Conservation (phyloP, 441 rosid species). For the Syzygium malaccense region DNA sequence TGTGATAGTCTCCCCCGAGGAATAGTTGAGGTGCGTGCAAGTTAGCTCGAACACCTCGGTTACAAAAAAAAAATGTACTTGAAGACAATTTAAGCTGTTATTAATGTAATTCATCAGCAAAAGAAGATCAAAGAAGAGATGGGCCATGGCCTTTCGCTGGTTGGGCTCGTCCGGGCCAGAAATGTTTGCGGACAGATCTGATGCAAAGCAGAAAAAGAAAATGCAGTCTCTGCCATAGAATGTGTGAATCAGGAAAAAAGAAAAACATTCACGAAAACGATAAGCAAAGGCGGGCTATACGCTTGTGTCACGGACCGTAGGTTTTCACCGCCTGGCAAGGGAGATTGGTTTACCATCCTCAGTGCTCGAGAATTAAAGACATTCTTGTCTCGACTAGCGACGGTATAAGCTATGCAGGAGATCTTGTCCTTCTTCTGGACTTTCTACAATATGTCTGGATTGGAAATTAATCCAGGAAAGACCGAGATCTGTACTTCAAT, state of each 20-base stretch:
- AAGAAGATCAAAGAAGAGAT: background rate
- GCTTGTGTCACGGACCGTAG: background rate
- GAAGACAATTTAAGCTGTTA: background rate
- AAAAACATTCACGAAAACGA: background rate
- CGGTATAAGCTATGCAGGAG: background rate
- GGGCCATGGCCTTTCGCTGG: background rate
- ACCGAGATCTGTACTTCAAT: background rate
- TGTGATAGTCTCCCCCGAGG: too few relatives aligned
- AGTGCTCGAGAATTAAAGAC: background rate
- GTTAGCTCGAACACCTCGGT: too few relatives aligned
- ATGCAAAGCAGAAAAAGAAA: background rate
- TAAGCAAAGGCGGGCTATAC: background rate
- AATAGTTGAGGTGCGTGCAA: too few relatives aligned
- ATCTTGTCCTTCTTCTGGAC: background rate
- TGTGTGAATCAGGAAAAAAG: background rate
- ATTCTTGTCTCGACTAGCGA: background rate
- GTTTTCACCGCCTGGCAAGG: background rate
- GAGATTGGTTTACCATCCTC: background rate
- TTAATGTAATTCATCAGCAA: background rate
- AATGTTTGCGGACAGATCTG: background rate
- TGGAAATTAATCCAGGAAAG: background rate
- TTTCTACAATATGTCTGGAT: background rate
- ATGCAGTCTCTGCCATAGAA: background rate
- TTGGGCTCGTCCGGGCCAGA: background rate
- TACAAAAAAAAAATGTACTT: too few relatives aligned